phyloP scores from a whole-genome alignment of 2,329 filamentous ascomycete species.

The Xylariomycetidae sp. region DNA sequence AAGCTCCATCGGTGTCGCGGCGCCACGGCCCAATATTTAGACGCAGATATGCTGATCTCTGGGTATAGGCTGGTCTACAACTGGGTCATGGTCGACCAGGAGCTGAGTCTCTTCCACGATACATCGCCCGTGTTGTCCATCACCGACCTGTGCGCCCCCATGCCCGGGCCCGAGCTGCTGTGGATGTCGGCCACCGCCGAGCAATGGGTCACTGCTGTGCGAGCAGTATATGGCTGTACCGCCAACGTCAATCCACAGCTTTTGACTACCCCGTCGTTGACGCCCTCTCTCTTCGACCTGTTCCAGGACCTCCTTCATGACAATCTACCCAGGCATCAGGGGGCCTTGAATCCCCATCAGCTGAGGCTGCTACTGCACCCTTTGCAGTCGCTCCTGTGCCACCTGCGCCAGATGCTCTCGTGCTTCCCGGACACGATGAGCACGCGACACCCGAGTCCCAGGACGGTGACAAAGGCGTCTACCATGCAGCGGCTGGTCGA shows the following conservation, averaged over 20 bases:
- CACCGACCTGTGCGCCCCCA: slow-evolving; percentile 59
- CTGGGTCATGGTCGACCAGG: slow-evolving; percentile 71
- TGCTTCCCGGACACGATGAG: slow-evolving; percentile 57
- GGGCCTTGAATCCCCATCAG: slow-evolving; percentile 45
- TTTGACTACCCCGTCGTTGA: slow-evolving; percentile 45
- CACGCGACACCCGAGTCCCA: slow-evolving; percentile 34
- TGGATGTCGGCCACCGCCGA: slow-evolving; percentile 57
- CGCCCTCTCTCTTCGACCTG: slow-evolving; percentile 57
- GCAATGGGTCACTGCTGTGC: slow-evolving; percentile 57
- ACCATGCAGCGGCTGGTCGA: slow-evolving; percentile 59
- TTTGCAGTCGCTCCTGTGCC: slow-evolving; percentile 59
- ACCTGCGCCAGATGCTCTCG: slow-evolving; percentile 59
- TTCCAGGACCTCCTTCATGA: slow-evolving; percentile 66
- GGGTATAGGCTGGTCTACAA: slow-evolving; percentile 64
- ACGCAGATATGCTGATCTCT: slow-evolving; percentile 15
- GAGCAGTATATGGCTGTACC: slow-evolving; percentile 52
- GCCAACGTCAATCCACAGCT: slow-evolving; percentile 46
- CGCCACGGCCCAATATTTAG: slow-evolving; percentile 6
- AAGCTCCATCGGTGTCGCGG: slow-evolving; percentile 25
- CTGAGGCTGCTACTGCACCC: slow-evolving; percentile 65
- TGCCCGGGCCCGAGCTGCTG: slow-evolving; percentile 57
- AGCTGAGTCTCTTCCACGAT: slow-evolving; percentile 64
- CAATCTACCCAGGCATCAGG: slow-evolving; percentile 48
- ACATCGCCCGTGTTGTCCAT: slow-evolving; percentile 58
- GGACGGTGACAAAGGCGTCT: slow-evolving; percentile 53